Conservation (phyloP, 2,329 filamentous ascomycete genomes). For the Exophiala calicioides region DNA sequence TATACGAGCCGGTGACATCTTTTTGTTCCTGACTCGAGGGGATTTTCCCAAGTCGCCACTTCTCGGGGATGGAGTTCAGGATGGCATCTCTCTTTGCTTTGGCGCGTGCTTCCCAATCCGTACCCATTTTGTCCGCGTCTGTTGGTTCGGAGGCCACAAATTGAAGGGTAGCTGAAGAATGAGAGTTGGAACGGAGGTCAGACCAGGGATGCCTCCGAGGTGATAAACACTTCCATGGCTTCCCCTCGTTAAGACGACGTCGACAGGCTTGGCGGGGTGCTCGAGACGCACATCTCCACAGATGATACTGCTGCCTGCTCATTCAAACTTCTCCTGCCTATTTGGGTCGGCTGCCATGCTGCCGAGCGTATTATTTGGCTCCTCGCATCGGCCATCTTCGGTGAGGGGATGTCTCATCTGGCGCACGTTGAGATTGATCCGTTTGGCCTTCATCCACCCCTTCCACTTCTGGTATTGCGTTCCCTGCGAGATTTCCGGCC, state of each 20-base stretch:
- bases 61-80: conserved; percentile 55
- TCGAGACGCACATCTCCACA: conserved; percentile 17
- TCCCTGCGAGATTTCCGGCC: conserved; percentile 61
- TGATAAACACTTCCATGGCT: no score
- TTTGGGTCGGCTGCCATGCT: conserved; percentile 1
- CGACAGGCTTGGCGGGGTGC: background rate
- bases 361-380: no score
- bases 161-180: background rate
- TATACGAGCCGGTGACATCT: conserved; percentile 58
- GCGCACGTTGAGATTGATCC: conserved; percentile 88
- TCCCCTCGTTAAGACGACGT: no score
- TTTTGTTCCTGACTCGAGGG: conserved; percentile 54
- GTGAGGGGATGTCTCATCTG: conserved; percentile 73
- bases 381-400: no score
- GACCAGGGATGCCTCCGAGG: background rate
- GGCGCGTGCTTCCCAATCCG: conserved; percentile 53
- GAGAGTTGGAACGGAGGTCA: background rate
- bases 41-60: conserved; percentile 56
- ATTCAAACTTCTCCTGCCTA: conserved; percentile 16
- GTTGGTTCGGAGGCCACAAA: background rate
- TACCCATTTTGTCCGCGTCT: conserved; percentile 39
- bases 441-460: conserved; percentile 85
- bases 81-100: conserved; percentile 57
- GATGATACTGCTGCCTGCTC: conserved; percentile 17
- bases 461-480: conserved; percentile 66